Conservation (phyloP, 768 basidiomycete genomes). For the Trametes cinnabarina region DNA sequence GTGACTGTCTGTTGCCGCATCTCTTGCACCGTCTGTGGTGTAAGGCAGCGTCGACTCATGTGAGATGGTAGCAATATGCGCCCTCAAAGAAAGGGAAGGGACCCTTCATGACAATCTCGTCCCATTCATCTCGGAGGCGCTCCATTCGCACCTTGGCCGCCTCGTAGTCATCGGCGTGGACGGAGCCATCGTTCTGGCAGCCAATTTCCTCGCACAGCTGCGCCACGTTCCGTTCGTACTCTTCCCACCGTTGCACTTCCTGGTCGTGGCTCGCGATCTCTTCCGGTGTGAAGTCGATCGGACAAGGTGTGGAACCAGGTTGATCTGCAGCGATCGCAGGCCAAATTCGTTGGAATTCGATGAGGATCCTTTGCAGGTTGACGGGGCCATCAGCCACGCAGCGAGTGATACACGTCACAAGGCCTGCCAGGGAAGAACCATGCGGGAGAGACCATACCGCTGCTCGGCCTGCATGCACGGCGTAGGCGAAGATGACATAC, state of each 20-base stretch:
- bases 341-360: neutral
- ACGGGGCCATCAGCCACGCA: constrained; percentile 3
- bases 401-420: neutral
- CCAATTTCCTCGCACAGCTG: neutral
- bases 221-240: neutral
- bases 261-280: neutral
- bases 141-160: neutral
- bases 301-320: constrained; percentile 4
- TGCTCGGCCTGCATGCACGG: neutral
- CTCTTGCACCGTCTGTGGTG: no score
- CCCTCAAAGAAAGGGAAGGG: constrained; percentile 8
- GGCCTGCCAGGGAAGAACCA: neutral
- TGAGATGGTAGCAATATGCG: neutral
- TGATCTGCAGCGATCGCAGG: neutral
- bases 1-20: no score
- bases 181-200: neutral
- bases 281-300: constrained; percentile 1
- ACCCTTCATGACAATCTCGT: constrained; percentile 4
- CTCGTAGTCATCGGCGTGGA: neutral
- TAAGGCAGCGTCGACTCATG: neutral
- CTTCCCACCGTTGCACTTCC: neutral
- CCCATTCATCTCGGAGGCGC: constrained; percentile 2
- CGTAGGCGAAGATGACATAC: neutral
- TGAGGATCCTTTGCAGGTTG: neutral
- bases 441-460: neutral